Base-by-base conservation (phyloP, 2,329 filamentous ascomycete genomes). In the Alternaria metachromatica region DNA sequence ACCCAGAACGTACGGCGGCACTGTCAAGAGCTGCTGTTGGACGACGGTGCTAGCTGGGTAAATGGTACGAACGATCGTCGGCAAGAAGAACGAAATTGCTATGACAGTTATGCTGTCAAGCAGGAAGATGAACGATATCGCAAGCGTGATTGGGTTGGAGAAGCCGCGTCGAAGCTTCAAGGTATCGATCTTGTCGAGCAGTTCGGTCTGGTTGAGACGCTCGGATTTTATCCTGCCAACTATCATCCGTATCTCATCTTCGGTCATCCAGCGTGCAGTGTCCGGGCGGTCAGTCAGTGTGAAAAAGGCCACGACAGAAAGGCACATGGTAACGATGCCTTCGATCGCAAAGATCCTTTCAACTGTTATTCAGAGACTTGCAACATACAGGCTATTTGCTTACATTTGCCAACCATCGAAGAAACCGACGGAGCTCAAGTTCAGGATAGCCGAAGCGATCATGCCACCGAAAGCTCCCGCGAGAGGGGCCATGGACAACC, bases 391-490 rank as follows among this genome's bases (percentile, higher is more conserved):
- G 30, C 7, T 9, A 4, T 13, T 44, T 28, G 25, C 41, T 56
- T 56, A 56, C 88, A 90, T 89, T 11, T 88, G 81, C 89, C 89
- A 91, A 4, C 77, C 78, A 25, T 80, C 80, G 0, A 90, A 74
- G 5, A 80, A 73, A 6, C 87, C 88, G 64, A 90, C 86, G 64
- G 82, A 77, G 44, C 84, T 78, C 2, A 92, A 81, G 4, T 80
- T 87, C 13, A 91, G 82, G 66, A 92, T 91, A 2, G 80, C 89
- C 4, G 76, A 81, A 4, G 81, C 81, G 0, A 92, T 80, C 0
- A 92, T 82, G 0, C 90, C 90, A 21, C 90, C 89, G 66, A 92
- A 91, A 0, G 89, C 89, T 2, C 89, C 89, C 0, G 89, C 88
- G 0, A 92, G 81, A 0, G 89, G 89, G 1, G 88, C 86, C 85